Evolutionary conservation across 306 rosid genomes (phyloP).

Genomic region (Mucuna pruriens): DNA sequence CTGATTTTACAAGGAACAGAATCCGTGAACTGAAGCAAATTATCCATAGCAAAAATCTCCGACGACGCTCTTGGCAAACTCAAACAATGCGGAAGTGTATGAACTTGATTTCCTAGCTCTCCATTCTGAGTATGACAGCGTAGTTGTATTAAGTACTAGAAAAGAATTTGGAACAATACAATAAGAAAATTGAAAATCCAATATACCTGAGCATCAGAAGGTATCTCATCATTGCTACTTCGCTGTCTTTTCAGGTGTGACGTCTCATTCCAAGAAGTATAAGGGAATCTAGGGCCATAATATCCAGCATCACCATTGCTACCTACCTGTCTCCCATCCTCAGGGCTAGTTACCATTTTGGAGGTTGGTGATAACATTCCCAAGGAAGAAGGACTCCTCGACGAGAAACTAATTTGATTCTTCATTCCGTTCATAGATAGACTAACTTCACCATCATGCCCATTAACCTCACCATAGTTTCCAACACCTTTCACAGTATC

Average conservation of each 20-base stretch:
- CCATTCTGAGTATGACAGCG: conserved; percentile 51
- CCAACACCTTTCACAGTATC: conserved; percentile 50
- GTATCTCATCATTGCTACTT: conserved; percentile 47
- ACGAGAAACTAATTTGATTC: conserved; percentile 62
- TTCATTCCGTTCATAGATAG: conserved; percentile 61
- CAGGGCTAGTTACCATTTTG: conserved; percentile 44
- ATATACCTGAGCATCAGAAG: conserved; percentile 58
- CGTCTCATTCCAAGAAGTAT: conserved; percentile 60
- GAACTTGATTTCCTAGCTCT: conserved; percentile 63
- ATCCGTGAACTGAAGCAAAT: conserved; percentile 75
- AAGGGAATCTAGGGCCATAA: conserved; percentile 54
- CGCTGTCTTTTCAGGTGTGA: conserved; percentile 55
- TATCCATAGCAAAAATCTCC: conserved; percentile 63
- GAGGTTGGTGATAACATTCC: conserved; percentile 57
- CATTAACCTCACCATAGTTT: conserved; percentile 50
- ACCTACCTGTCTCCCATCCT: conserved; percentile 47
- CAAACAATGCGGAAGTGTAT: conserved; percentile 66
- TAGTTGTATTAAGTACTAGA: conserved; percentile 15
- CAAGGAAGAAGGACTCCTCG: conserved; percentile 53
- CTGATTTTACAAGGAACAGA: conserved; percentile 85
- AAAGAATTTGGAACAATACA: background rate
- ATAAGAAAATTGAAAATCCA: background rate
- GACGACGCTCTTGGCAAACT: conserved; percentile 75
- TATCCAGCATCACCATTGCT: conserved; percentile 44
- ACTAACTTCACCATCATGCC: conserved; percentile 47